Evolutionary conservation across 805 yeast species (phyloP).

Genomic region (Blastobotrys mokoenaii): DNA sequence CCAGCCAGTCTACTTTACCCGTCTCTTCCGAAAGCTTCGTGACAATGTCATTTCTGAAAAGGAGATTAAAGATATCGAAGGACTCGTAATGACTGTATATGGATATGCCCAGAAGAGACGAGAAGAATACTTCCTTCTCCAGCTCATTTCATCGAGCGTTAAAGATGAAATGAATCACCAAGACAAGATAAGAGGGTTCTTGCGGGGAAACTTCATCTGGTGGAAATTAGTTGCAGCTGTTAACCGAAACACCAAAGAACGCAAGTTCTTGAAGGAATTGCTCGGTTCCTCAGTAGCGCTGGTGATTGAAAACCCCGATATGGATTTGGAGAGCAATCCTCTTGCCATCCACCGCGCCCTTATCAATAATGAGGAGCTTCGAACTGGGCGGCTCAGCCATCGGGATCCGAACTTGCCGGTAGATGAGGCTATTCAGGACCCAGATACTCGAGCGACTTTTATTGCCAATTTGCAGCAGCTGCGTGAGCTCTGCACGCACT

Average conservation of each 20-base stretch:
- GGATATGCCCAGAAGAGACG: slow-evolving; percentile 40
- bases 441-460: slow-evolving; percentile 61
- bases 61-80: slow-evolving; percentile 27
- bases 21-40: slow-evolving; percentile 36
- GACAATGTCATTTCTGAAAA: slow-evolving; percentile 22
- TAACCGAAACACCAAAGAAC: slow-evolving; percentile 31
- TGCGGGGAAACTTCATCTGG: slow-evolving; percentile 32
- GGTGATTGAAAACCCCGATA: slow-evolving; percentile 21
- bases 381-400: slow-evolving; percentile 29
- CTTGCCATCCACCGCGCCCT: slow-evolving; percentile 27
- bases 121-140: slow-evolving; percentile 62
- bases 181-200: slow-evolving; percentile 16
- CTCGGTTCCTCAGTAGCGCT: slow-evolving; percentile 32
- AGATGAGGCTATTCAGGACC: slow-evolving; percentile 69
- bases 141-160: slow-evolving; percentile 38
- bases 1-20: slow-evolving; percentile 62
- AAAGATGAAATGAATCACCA: slow-evolving; percentile 20
- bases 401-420: slow-evolving; percentile 38
- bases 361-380: slow-evolving; percentile 27
- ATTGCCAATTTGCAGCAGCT: slow-evolving; percentile 65
- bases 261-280: slow-evolving; percentile 26
- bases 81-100: slow-evolving; percentile 26
- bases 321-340: slow-evolving; percentile 79
- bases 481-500: slow-evolving; percentile 59
- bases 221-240: slow-evolving; percentile 35